Base-by-base conservation (phyloP, 768 basidiomycete species). In the Collybia sp. region DNA sequence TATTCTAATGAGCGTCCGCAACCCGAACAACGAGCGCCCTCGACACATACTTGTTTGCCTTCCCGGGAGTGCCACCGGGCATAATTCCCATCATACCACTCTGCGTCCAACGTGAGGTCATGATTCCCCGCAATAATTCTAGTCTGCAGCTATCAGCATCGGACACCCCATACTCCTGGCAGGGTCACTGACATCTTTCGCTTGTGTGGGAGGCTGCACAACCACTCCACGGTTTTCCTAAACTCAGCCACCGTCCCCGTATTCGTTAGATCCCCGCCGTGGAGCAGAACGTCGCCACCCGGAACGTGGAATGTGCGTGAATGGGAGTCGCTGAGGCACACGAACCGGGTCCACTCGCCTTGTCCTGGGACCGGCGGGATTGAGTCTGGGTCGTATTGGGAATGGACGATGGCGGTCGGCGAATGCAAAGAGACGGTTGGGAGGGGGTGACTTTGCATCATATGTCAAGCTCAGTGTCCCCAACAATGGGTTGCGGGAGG, bases 121-220 rank as follows among this genome's bases (percentile, higher is more conserved):
- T 86, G 85, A 51, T 87, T 86, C n/a, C 85, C 84, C 31, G 77
- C 83, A 40, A 85, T 79, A 43, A 87, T 68, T 48, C 83, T 25
- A 8, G 25, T 25, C 25, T 85, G 49, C 15, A 39, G 34, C 37
- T 17, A 11, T 12, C 40, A 40, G 18, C n/a, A 35, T 45, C 36
- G 19, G 17, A 20, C 13, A 19, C 34, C 35, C 15, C 15, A n/a
- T 31, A 37, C 37, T 25, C 15, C 13, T 2, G 39, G 43, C 25
- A 32, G n/a, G 35, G 13, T 20, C 44, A 58, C 79, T 50, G 39
- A 72, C 82, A 86, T 77, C 60, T 86, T 85, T 17, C 70, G 51
- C 6, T 68, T 69, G 52, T 86, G 84, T 1, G 80, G 74, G 40
- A 85, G 62, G 9, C 61, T 56, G 47, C 59, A 72, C 35, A 86